Conservation (phyloP, 2,329 filamentous ascomycete species). For the Colletotrichum filicis region DNA sequence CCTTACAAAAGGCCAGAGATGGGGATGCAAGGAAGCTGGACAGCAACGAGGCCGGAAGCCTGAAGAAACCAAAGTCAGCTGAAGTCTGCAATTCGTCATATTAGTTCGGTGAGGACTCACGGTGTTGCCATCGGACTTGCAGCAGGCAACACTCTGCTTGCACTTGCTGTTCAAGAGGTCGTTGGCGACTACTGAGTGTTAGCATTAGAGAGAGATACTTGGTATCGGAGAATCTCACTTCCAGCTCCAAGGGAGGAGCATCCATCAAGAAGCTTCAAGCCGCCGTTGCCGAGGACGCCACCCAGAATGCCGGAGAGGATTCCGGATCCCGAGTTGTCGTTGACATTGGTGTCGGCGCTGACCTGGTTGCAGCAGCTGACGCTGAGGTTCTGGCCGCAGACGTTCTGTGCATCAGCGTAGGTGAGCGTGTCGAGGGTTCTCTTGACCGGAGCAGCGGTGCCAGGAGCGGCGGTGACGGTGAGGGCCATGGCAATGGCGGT, state of each 20-base stretch:
- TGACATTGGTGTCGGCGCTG: not conserved
- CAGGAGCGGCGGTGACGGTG: not conserved
- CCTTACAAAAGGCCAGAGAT: not conserved
- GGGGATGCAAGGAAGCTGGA: not conserved
- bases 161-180: not conserved
- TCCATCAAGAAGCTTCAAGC: not conserved
- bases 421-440: not conserved
- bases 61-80: not conserved
- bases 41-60: not conserved
- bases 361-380: slow-evolving; percentile 7
- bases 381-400: slow-evolving; percentile 2
- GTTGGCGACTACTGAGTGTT: not conserved
- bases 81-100: not conserved
- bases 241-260: not conserved
- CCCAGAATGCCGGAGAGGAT: not conserved
- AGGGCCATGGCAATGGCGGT: not conserved
- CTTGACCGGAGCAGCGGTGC: not conserved
- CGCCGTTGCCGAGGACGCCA: not conserved
- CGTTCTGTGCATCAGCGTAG: not conserved
- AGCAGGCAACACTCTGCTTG: not conserved
- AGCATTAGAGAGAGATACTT: not conserved
- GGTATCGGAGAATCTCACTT: not conserved
- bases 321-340: not conserved
- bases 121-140: not conserved
- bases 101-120: not conserved